These are phyloP conservation scores for Camellia granthamiana DNA, from an alignment of 148 eudicot species.

Conservation along the genomic window DNA sequence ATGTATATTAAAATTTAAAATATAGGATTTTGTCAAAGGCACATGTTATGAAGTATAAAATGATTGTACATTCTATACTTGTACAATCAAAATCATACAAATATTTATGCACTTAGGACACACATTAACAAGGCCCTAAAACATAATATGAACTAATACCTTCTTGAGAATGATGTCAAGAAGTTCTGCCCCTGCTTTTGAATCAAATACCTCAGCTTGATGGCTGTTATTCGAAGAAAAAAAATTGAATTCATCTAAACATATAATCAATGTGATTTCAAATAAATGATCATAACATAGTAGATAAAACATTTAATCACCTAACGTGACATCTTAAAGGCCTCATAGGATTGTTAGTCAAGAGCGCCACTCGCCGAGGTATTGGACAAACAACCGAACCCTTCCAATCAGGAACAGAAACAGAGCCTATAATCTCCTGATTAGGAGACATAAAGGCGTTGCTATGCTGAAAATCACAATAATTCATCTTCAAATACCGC, in stretches of 20 bases:
- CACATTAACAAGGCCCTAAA: no score
- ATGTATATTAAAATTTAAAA: no score
- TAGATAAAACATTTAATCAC: constrained; percentile 5
- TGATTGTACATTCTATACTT: no score
- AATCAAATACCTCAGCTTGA: constrained; percentile 29
- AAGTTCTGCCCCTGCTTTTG: constrained; percentile 44
- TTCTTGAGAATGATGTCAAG: constrained; percentile 47
- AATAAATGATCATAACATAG: background rate
- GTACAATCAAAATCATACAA: no score
- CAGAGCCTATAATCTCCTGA: constrained; percentile 28
- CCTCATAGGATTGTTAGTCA: constrained; percentile 27
- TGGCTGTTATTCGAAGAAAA: constrained; percentile 18
- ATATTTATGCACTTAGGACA: background rate
- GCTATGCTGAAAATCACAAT: constrained; percentile 31
- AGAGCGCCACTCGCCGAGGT: constrained; percentile 38
- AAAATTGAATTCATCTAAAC: background rate
- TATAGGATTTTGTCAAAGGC: no score
- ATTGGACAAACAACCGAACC: constrained; percentile 39
- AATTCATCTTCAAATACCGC: constrained; percentile 25
- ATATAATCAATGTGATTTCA: background rate
- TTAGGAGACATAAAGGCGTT: constrained; percentile 18
- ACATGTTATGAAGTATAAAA: no score
- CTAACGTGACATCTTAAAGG: constrained; percentile 34
- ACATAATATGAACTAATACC: constrained; percentile 21
- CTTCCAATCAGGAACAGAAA: constrained; percentile 21